Evolutionary conservation across 2,329 filamentous ascomycete species (phyloP).

Genomic region (Cylindrodendrum hubeiense): DNA sequence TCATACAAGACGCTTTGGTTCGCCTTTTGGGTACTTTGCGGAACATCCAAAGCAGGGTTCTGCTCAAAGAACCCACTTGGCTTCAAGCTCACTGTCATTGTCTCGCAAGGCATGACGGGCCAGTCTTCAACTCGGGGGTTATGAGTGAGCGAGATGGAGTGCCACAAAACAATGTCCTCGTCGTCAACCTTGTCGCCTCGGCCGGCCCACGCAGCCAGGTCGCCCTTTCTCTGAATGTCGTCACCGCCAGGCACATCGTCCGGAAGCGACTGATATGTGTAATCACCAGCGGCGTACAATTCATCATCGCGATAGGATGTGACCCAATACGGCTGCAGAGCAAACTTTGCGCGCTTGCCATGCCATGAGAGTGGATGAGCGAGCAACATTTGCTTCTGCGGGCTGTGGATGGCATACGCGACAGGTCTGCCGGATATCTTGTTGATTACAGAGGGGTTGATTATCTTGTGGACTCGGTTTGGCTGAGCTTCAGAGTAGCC

Average conservation of each 20-base stretch:
- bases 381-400: constrained; percentile 16
- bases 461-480: constrained; percentile 25
- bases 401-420: constrained; percentile 13
- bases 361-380: constrained; percentile 19
- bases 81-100: constrained; percentile 17
- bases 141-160: constrained; percentile 19
- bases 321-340: constrained; percentile 20
- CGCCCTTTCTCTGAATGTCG: background rate
- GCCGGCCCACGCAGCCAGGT: constrained; percentile 7
- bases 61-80: constrained; percentile 23
- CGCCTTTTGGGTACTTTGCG: constrained; percentile 20
- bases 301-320: constrained; percentile 18
- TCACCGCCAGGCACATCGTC: constrained; percentile 5
- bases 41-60: constrained; percentile 23
- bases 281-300: constrained; percentile 23
- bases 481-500: constrained; percentile 17
- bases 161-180: constrained; percentile 24
- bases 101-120: constrained; percentile 26
- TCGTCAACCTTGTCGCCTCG: constrained; percentile 19
- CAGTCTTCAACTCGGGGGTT: constrained; percentile 22
- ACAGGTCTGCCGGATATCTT: constrained; percentile 9
- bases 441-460: constrained; percentile 24
- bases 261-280: constrained; percentile 22
- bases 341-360: constrained; percentile 16
- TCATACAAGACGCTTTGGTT: constrained; percentile 22